A percentile compares a stretch with the other conserved stretches of the same genome.
Conservation (phyloP, 2,329 filamentous ascomycete genomes). For the Calonectria pauciramosa region DNA sequence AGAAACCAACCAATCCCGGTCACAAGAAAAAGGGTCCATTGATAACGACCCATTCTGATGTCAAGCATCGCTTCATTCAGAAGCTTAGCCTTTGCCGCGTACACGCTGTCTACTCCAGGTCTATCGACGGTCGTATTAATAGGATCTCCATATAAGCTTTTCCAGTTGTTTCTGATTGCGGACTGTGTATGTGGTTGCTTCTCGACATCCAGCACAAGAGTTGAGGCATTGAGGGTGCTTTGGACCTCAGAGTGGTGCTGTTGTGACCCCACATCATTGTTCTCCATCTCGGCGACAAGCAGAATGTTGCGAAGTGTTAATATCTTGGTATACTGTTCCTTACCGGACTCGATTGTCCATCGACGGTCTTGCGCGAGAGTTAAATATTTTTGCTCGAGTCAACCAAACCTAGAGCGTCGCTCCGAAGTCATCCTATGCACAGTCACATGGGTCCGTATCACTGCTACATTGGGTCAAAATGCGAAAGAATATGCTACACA, state of each 20-base stretch:
- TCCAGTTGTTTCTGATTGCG: background rate
- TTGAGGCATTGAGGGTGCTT: background rate
- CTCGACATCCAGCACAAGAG: background rate
- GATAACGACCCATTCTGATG: background rate
- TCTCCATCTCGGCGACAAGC: background rate
- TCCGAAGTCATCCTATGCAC: background rate
- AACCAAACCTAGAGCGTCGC: too few relatives aligned
- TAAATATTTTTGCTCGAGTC: background rate
- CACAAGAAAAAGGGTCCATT: background rate
- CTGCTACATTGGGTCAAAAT: background rate
- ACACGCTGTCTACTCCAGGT: background rate
- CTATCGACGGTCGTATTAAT: background rate
- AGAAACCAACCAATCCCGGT: conserved; percentile 4
- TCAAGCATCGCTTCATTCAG: background rate
- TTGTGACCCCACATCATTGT: background rate
- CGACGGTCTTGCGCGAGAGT: background rate
- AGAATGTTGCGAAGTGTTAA: background rate
- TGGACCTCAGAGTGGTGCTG: background rate
- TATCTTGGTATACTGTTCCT: background rate
- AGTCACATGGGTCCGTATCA: background rate
- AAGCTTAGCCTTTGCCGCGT: background rate
- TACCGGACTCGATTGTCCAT: too few relatives aligned
- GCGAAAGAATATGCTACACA: background rate
- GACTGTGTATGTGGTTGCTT: background rate
- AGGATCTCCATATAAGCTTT: background rate